Evolutionary conservation across 139 green algal species (phyloP), one percentile per base, ranked within the genome.

Genomic region (Ulvella scutata): DNA sequence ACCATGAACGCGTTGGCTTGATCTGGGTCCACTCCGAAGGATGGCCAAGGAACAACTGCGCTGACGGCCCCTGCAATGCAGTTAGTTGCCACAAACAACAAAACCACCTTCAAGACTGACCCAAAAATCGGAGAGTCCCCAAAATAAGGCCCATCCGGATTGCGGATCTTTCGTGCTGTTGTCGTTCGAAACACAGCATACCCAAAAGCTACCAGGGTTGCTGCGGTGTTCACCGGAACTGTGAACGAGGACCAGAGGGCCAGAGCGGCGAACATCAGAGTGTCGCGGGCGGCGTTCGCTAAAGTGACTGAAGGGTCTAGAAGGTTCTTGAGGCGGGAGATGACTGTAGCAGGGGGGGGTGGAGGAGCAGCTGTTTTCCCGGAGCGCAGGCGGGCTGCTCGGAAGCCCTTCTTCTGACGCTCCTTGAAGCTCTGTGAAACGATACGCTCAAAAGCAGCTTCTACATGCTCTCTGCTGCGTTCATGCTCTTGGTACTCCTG

Each of bases 381-480:
- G 51, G n/a, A 26, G 9, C 17, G 9, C n/a, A n/a, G n/a, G 51
- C 51, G 51, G 51, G n/a, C 51, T n/a, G 51, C 51, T n/a, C 51
- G 51, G 51, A 67, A 67, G 51, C 51, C 51, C 51, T 67, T 67
- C 51, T 67, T 67, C 51, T 67, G 51, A n/a, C 51, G 51, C 51
- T n/a, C 13, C 13, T 26, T 10, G 51, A 67, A 67, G n/a, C n/a
- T 36, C 51, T 67, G 10, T 26, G n/a, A 26, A n/a, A 67, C 33
- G 51, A 67, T 67, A 26, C 51, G 51, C 51, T 67, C 51, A 29
- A 67, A 67, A 6, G 51, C 51, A 26, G 33, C n/a, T 26, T 67
- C 51, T n/a, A 67, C 33, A 26, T 67, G 51, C 51, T 67, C 51
- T 6, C 51, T 26, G 51, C 51, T 67, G 51, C 51, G 51, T 26